Evolutionary conservation across 495 filamentous ascomycete species (phyloP).

Genomic region (Trichoderma gamsii): DNA sequence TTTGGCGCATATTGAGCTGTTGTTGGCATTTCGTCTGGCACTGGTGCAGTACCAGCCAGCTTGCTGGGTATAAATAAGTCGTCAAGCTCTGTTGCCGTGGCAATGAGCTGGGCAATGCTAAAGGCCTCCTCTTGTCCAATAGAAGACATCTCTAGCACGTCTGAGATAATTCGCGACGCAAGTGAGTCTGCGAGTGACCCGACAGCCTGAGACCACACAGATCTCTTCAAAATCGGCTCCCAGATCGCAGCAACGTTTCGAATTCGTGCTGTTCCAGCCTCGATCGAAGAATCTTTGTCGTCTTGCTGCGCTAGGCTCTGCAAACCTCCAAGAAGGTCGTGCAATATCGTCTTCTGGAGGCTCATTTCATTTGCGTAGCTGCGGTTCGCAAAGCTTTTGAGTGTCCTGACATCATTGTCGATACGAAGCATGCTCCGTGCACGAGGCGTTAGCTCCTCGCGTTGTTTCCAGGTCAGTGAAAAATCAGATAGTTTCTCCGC

Average conservation of each 20-base stretch:
- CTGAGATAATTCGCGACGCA: slow-evolving; percentile 71
- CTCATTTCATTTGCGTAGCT: slow-evolving; percentile 85
- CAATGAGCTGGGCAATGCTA: slow-evolving; percentile 65
- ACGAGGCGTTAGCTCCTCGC: slow-evolving; percentile 37
- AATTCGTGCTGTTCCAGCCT: slow-evolving; percentile 60
- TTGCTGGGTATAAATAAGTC: slow-evolving; percentile 64
- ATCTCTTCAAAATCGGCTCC: slow-evolving; percentile 73
- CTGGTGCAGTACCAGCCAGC: slow-evolving; percentile 19
- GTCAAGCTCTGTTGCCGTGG: slow-evolving; percentile 61
- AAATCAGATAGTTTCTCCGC: slow-evolving; percentile 63
- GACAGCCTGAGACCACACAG: slow-evolving; percentile 75
- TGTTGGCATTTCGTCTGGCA: slow-evolving; percentile 47
- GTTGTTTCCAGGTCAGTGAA: slow-evolving; percentile 42
- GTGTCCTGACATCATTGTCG: slow-evolving; percentile 60
- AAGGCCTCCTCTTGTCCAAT: slow-evolving; percentile 86
- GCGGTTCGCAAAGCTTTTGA: slow-evolving; percentile 74
- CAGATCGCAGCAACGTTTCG: slow-evolving; percentile 64
- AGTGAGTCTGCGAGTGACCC: slow-evolving; percentile 77
- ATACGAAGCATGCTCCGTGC: slow-evolving; percentile 53
- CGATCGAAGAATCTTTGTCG: slow-evolving; percentile 66
- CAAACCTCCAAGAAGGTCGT: slow-evolving; percentile 72
- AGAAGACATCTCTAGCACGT: slow-evolving; percentile 78
- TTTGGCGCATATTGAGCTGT: slow-evolving; percentile 72
- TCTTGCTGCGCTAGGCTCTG: slow-evolving; percentile 47
- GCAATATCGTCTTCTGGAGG: slow-evolving; percentile 72